These are phyloP conservation scores for Erythrobasidium yunnanense DNA, from an alignment of 768 basidiomycete genomes.

Conservation along the genomic window DNA sequence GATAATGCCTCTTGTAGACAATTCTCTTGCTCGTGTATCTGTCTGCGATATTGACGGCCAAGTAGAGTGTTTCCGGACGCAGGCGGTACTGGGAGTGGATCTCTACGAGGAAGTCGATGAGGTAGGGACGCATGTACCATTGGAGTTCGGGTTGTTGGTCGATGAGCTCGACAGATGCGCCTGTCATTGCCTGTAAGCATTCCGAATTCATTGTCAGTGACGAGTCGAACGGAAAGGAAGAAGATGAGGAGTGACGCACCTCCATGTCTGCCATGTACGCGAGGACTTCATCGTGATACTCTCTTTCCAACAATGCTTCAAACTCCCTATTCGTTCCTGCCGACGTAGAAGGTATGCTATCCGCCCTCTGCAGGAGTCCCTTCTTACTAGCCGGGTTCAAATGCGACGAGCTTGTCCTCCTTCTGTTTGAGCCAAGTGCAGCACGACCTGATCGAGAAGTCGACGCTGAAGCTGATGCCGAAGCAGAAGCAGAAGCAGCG, in stretches of 20 bases:
- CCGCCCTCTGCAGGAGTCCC: not conserved
- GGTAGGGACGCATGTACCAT: constrained; percentile 98
- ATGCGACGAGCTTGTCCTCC: no score
- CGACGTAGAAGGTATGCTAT: not conserved
- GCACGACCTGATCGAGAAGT: no score
- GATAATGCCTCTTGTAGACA: constrained; percentile 98
- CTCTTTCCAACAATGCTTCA: constrained; percentile 64
- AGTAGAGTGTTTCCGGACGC: constrained; percentile 95
- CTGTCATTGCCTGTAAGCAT: constrained; percentile 48
- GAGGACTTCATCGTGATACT: constrained; percentile 85
- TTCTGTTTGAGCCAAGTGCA: no score
- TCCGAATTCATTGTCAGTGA: not conserved
- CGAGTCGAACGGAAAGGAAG: not conserved
- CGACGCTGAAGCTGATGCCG: constrained; percentile 7
- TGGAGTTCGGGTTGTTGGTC: constrained; percentile 97
- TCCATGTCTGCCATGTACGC: constrained; percentile 97
- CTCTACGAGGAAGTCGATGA: constrained; percentile 97
- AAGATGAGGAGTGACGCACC: constrained; percentile 50
- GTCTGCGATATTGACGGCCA: constrained; percentile 96
- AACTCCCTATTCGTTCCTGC: constrained; percentile 3
- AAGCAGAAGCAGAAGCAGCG: constrained; percentile 9
- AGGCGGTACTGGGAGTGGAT: constrained; percentile 96
- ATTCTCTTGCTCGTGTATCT: constrained; percentile 97
- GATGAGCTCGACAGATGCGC: constrained; percentile 86
- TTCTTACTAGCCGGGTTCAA: no score